Evolutionary conservation across 371 early-diverging fungal genomes (phyloP), one percentile per base, ranked within the genome.

Genomic region (Vairimorpha ceranae): DNA sequence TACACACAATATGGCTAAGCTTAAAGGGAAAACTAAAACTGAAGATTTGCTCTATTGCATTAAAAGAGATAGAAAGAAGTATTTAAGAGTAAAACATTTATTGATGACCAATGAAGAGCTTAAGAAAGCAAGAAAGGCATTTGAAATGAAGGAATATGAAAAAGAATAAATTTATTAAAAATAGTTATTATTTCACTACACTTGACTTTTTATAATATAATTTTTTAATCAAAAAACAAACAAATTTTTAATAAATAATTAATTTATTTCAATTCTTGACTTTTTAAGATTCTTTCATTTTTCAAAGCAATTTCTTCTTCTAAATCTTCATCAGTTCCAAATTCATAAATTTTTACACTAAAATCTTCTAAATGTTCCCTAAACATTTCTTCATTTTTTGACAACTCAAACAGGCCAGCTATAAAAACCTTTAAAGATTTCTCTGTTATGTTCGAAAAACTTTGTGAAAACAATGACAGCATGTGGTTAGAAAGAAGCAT

Each of bases 41-140:
- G 90, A 92, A 27, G 96, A 95, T 79, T 89, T 94, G 71, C 88
- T 94, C 69, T 91, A 90, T 77, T 88, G 89, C 8, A 80, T 97
- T 29, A 88, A 92, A 61, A 89, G 91, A 67, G 96, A 97, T 77
- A 87, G 90, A 35, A 94, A 92, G 85, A 95, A 95, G 81, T 87
- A 93, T 35, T 92, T 91, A 0, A 88, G 98, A 76, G 91, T 93
- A 0, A 93, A 94, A 70, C 93, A 96, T 76, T 85, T 97, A 30
- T 80, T 97, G 29, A 88, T 90, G 61, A 89, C 91, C 87, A 90
- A 90, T 78, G 92, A 94, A 85, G 95, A 95, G 75, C 89, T 97
- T 67, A 89, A 89, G 77, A 85, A 87, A 61, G 94, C 95, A 2
- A 87, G 91, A 59, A 82, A 81, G 52, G 71, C 77, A 0, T 80